Base-by-base conservation (phyloP, 148 eudicot genomes). In the Nyssa sinensis region DNA sequence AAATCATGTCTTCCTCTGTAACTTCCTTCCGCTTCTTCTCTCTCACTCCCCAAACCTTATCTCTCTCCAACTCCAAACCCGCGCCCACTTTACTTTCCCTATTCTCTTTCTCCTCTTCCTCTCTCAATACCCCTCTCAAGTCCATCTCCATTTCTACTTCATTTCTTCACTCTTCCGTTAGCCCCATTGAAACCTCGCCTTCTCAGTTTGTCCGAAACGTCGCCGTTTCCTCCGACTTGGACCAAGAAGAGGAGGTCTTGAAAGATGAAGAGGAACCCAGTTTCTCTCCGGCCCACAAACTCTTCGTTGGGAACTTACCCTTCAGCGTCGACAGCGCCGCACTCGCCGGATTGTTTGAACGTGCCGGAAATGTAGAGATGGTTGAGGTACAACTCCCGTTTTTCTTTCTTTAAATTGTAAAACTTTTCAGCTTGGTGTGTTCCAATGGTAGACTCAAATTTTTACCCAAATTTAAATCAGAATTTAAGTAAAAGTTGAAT, bases 221-320 rank as follows among this genome's bases (percentile, higher is more conserved):
- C 1, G 87, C 90, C 0, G 64, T 88, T 35, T 86, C 91, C 0
- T 75, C 92, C 0, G 90, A 88, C 25, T 85, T 69, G n/a, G 93
- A 79, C 3, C 87, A 77, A 57, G 91, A 81, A 11, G 91, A 82
- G 61, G 84, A 75, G 9, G 75, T 47, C 0, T 7, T 60, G 34
- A 34, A 28, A 30, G 90, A 83, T 13, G 76, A 13, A 2, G 81
- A 71, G 19, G 83, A 70, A 6, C 80, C 78, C 14, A 71, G 57
- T 12, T 94, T 87, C 81, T 82, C 95, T 1, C 85, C 87, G 41
- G 93, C 87, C 75, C 81, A 86, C 37, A 94, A 90, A 35, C 84
- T 94, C 59, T 94, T 94, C 33, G 98, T 94, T 0, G 97, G 98
- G 11, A 94, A 94, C 64, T 84, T 94, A 59, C 95, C 98, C 2